These are phyloP conservation scores for Tagetes patula DNA, from an alignment of 129 eudicot genomes.

Conservation along the genomic window DNA sequence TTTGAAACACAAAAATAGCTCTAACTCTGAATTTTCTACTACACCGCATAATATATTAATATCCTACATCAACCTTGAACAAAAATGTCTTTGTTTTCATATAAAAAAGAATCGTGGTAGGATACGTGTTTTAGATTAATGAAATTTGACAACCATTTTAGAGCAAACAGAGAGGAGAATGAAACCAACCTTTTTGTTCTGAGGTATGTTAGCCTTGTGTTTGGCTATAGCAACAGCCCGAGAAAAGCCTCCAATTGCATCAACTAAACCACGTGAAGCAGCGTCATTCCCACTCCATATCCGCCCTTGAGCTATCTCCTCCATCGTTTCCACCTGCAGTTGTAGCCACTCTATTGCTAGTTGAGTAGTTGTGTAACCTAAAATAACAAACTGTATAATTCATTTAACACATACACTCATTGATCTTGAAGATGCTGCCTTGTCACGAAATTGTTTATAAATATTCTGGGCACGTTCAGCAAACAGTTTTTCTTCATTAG, in stretches of 20 bases:
- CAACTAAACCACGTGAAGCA: slow-evolving; percentile 78
- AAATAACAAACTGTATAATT: background rate
- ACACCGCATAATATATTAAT: background rate
- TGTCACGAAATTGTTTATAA: slow-evolving; percentile 70
- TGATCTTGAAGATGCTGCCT: slow-evolving; percentile 88
- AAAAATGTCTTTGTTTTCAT: background rate
- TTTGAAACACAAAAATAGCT: too few species aligned
- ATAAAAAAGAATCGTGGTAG: too few species aligned
- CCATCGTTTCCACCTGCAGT: slow-evolving; percentile 59
- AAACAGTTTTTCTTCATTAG: slow-evolving; percentile 84
- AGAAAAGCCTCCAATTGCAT: slow-evolving; percentile 88
- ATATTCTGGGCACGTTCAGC: slow-evolving; percentile 60
- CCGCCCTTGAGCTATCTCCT: slow-evolving; percentile 89
- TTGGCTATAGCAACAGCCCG: slow-evolving; percentile 92
- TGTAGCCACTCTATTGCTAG: slow-evolving; percentile 8
- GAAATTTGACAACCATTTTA: background rate
- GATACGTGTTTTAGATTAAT: background rate
- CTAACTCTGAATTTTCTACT: background rate
- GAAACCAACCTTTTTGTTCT: slow-evolving; percentile 50
- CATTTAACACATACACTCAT: slow-evolving; percentile 58
- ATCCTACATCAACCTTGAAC: background rate
- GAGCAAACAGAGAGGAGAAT: background rate
- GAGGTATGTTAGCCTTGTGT: slow-evolving; percentile 77
- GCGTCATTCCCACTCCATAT: slow-evolving; percentile 89
- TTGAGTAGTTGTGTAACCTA: background rate